Percentiles rank a stretch among this genome's conserved stretches.
Evolutionary conservation across 495 filamentous ascomycete genomes (phyloP).

Genomic region (Penicillium atrosanguineum): DNA sequence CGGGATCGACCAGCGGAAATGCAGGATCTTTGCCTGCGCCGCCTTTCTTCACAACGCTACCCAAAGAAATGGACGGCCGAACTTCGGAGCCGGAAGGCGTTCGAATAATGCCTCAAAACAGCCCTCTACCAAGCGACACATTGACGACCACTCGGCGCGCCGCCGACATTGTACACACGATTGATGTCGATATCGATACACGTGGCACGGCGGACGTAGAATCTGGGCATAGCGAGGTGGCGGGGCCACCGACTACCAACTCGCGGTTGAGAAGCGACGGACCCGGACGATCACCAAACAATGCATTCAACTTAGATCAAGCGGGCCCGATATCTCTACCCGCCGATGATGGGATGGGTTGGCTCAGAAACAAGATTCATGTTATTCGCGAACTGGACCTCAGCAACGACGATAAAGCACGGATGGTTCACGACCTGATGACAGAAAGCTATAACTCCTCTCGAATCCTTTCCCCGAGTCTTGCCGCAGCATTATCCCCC

Average conservation of each 20-base stretch:
- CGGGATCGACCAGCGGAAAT: slow-evolving; percentile 15
- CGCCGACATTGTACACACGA: background rate
- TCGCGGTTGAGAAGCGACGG: slow-evolving; percentile 1
- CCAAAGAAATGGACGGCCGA: slow-evolving; percentile 30
- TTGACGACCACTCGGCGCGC: background rate
- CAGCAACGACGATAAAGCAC: slow-evolving; percentile 73
- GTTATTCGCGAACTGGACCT: slow-evolving; percentile 65
- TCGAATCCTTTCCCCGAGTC: slow-evolving; percentile 31
- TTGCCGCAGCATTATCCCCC: slow-evolving; percentile 21
- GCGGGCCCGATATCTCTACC: slow-evolving; percentile 54
- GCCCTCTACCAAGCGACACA: background rate
- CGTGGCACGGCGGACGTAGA: background rate
- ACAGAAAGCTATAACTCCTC: slow-evolving; percentile 69
- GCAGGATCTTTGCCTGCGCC: slow-evolving; percentile 25
- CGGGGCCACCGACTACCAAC: background rate
- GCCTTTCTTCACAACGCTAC: slow-evolving; percentile 25
- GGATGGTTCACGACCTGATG: slow-evolving; percentile 78
- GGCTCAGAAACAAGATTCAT: slow-evolving; percentile 71
- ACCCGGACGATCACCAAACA: background rate
- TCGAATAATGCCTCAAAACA: slow-evolving; percentile 9
- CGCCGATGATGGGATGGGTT: slow-evolving; percentile 89
- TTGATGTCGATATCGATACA: background rate
- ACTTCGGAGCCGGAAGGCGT: slow-evolving; percentile 19
- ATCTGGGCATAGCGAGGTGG: background rate
- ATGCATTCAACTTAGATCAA: slow-evolving; percentile 17